A percentile compares a stretch with the other conserved stretches of the same genome.
Evolutionary conservation across 169 alveolate genomes (phyloP).

Genomic region (Plasmodium adleri): DNA sequence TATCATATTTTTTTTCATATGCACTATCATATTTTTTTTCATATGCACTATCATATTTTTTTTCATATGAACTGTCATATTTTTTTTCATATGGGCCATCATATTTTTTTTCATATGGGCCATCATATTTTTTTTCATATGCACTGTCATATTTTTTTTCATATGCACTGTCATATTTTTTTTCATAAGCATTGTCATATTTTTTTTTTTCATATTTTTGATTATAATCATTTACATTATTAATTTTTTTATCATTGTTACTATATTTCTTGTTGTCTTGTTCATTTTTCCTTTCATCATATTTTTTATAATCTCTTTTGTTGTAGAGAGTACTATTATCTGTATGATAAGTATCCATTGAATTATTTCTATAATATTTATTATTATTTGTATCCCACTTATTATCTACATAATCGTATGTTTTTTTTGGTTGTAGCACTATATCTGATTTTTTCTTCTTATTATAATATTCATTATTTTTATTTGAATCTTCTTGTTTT

Average conservation of each 20-base stretch:
- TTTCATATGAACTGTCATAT: too few species aligned
- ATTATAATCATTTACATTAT: slow-evolving; percentile 4
- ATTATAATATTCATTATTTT: slow-evolving; percentile 1
- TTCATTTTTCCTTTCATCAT: too few species aligned
- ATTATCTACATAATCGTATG: slow-evolving; percentile 18
- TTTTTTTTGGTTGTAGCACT: slow-evolving; percentile 5
- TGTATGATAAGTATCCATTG: slow-evolving; percentile 13
- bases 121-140: too few species aligned
- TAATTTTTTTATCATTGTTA: neutral
- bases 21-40: slow-evolving; percentile 30
- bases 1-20: slow-evolving; percentile 34
- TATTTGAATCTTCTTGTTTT: slow-evolving; percentile 29
- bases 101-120: too few species aligned
- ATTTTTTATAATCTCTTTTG: neutral
- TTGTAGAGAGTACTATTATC: slow-evolving; percentile 25
- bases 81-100: too few species aligned
- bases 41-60: slow-evolving; percentile 10
- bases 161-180: too few species aligned
- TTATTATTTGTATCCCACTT: slow-evolving; percentile 43
- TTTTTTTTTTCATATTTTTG: slow-evolving; percentile 1
- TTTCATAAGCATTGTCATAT: neutral
- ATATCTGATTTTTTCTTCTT: slow-evolving; percentile 39
- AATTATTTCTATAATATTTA: slow-evolving; percentile 50
- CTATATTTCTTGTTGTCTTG: neutral
- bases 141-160: too few species aligned